These are phyloP conservation scores for Phytophthora pini DNA, from an alignment of 352 stramenopile species.

Conservation along the genomic window DNA sequence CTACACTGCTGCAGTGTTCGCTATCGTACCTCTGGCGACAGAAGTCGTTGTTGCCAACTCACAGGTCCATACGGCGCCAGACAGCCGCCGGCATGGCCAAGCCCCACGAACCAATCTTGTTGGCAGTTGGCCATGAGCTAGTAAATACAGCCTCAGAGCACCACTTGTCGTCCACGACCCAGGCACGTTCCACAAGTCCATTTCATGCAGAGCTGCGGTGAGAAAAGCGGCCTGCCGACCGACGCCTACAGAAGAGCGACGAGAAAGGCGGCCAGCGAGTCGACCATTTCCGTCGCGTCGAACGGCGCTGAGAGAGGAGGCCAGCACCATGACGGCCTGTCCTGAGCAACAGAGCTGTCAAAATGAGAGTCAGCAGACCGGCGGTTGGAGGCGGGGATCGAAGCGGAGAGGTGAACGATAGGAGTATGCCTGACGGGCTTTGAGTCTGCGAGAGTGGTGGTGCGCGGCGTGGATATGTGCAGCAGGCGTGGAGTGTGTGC, in stretches of 20 bases:
- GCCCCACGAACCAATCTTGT: neutral
- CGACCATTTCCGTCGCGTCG: too few relatives aligned
- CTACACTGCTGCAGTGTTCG: neutral
- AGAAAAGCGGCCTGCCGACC: neutral
- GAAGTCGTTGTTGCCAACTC: neutral
- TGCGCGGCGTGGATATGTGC: neutral
- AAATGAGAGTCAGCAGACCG: neutral
- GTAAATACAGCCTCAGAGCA: too few relatives aligned
- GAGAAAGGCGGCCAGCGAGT: too few relatives aligned
- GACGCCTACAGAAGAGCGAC: too few relatives aligned
- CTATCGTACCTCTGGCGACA: neutral
- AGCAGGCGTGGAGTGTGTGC: neutral
- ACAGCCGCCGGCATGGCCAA: neutral
- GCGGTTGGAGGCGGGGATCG: neutral
- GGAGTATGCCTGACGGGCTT: neutral
- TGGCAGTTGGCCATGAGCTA: too few relatives aligned
- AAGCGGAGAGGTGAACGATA: neutral
- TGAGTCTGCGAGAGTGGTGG: neutral
- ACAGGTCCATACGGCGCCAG: neutral
- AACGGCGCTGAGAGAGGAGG: too few relatives aligned
- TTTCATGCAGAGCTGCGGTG: neutral
- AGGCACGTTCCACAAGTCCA: too few relatives aligned
- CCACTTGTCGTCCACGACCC: too few relatives aligned
- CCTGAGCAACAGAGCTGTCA: too few relatives aligned
- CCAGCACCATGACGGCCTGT: too few relatives aligned